Conservation (phyloP, 2,329 filamentous ascomycete species). For the Sarocladium strictum region DNA sequence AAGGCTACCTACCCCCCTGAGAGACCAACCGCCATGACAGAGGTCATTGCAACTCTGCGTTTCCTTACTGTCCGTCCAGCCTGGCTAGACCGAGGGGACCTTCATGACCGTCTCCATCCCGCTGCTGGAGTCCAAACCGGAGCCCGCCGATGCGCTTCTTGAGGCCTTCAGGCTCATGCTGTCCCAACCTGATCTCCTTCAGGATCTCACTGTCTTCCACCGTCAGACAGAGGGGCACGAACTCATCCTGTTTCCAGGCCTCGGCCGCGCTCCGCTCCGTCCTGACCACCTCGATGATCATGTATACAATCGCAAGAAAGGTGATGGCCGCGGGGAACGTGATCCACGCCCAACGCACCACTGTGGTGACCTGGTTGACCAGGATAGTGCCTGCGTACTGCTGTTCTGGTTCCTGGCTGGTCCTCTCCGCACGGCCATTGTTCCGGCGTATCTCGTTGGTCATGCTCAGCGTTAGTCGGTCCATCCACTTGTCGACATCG, state of each 20-base stretch:
- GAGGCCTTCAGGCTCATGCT: background rate
- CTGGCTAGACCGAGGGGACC: background rate
- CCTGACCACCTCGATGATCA: background rate
- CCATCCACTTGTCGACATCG: slow-evolving; percentile 5
- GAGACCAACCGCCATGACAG: too few species aligned
- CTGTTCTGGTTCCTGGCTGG: background rate
- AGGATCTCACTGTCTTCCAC: background rate
- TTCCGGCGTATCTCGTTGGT: background rate
- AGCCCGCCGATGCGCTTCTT: background rate
- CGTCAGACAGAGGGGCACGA: background rate
- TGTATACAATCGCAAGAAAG: background rate
- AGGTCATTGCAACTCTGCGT: too few species aligned
- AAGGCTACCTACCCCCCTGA: too few species aligned
- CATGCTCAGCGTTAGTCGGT: background rate
- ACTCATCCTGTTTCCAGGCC: background rate
- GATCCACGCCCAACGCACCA: background rate
- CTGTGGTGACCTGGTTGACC: background rate
- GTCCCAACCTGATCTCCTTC: background rate
- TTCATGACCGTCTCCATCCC: background rate
- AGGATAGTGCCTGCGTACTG: background rate
- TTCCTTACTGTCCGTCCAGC: background rate
- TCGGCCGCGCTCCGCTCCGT: background rate
- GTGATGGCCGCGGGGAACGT: background rate
- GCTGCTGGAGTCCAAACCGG: background rate
- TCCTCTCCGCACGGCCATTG: background rate